Evolutionary conservation across 2,329 filamentous ascomycete genomes (phyloP).

Genomic region (Hymenoscyphus fraxineus): DNA sequence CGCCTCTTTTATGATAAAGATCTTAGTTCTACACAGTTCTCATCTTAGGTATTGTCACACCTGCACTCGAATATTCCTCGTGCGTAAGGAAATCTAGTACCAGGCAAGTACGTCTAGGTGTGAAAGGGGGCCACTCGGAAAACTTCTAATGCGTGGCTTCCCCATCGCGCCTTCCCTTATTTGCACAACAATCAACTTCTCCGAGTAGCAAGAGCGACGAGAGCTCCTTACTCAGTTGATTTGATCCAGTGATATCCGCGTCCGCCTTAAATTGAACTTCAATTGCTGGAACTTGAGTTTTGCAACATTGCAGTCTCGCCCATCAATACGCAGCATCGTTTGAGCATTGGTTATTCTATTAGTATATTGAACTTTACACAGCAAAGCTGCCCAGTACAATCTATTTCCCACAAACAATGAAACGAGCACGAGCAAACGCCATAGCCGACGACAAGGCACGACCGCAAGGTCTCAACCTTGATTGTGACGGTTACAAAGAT

Average conservation of each 20-base stretch:
- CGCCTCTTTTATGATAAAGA: too few species aligned
- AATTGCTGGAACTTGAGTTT: background rate
- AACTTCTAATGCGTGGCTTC: background rate
- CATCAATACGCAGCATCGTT: background rate
- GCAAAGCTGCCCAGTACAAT: background rate
- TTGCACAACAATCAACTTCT: background rate
- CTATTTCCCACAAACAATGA: slow-evolving; percentile 17
- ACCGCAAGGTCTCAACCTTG: background rate
- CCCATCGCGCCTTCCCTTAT: background rate
- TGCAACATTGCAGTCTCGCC: too few species aligned
- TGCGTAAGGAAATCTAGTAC: too few species aligned
- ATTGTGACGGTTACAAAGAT: slow-evolving; percentile 7
- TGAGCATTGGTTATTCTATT: background rate
- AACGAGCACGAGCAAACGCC: slow-evolving; percentile 21
- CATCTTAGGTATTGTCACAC: too few species aligned
- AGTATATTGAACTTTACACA: background rate
- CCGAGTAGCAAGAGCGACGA: background rate
- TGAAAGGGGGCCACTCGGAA: too few species aligned
- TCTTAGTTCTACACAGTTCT: too few species aligned
- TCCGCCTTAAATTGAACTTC: background rate
- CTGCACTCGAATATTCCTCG: too few species aligned
- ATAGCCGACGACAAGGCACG: slow-evolving; percentile 6
- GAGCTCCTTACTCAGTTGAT: background rate
- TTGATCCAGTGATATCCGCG: background rate
- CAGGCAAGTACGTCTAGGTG: too few species aligned